Base-by-base conservation (phyloP, 2,329 filamentous ascomycete species). In the Fusarium illudens region DNA sequence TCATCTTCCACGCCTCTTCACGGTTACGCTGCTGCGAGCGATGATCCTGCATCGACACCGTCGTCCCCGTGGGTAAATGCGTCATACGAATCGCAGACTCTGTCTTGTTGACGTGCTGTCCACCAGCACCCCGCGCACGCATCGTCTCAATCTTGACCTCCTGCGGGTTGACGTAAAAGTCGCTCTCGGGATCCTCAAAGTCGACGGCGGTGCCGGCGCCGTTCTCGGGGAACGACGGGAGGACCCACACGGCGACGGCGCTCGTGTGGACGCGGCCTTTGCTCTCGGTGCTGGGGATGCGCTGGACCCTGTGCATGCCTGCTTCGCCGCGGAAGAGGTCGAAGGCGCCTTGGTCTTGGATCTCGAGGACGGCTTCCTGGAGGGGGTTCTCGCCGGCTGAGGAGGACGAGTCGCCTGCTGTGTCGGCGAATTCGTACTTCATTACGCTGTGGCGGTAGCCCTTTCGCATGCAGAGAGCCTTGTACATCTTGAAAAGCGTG, bases 101-200 rank as follows among this genome's bases (percentile, higher is more conserved):
- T 0, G 96, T 99, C 78, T 95, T 97, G 82, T 99, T 99, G 76
- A 99, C 96, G 80, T 99, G 96, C 82, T 99, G 96, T 1, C 96
- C 96, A 30, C 96, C 96, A 0, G 96, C 95, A 62, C 96, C 96
- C 46, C 93, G 85, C 0, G 96, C 94, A 15, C 94, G 87, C 94
- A 98, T 97, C 64, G 94, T 93, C 76, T 99, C 96, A 19, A 88
- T 84, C 53, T 86, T 86, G 22, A 99, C 93, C 62, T 99, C 95
- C 64, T 89, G 86, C 6, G 92, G 89, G 75, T 96, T 89, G 62
- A 99, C 86, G 81, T 94, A 97, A 81, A 97, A 97, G 76, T 97
- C 92, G 78, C 92, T 97, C 58, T 90, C 90, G 0, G 95, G 95
- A 73, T 98, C 91, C 65, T 95, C 90, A 68, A 92, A 86, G 76